Evolutionary conservation across 1,284 basidiomycete genomes (phyloP), one percentile per base, ranked within the genome.

Genomic region (Melampsora americana): DNA sequence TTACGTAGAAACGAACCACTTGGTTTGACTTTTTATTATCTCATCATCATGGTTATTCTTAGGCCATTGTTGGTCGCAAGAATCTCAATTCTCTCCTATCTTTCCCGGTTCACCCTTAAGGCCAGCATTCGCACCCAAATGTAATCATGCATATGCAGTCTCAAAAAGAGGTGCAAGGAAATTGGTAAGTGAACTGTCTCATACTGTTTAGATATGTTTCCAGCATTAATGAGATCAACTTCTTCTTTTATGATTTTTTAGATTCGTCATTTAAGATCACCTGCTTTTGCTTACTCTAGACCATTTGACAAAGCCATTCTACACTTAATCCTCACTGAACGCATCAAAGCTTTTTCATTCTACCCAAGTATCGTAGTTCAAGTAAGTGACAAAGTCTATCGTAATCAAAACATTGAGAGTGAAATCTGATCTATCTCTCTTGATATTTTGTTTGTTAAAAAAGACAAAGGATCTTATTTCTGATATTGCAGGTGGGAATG

Each of bases 161-260:
- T 64, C 61, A n/a, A 64, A 64, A 64, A 64, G 61, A 64, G 61
- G 61, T 18, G 61, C 61, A 20, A 30, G 61, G n/a, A 64, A 64
- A 64, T 18, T 64, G 28, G 61, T 64, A 39, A 3, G 20, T 32
- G 12, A n/a, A 59, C 18, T 12, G 7, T 32, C 4, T 64, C 30
- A 35, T 62, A 16, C 0, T 35, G 5, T 62, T n/a, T 32, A 18
- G n/a, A 6, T 28, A 32, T 20, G 7, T 59, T 26, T 16, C 4
- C 14, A 16, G 61, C 4, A 39, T 39, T 39, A 18, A n/a, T 64
- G 7, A 64, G 6, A 64, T 18, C 61, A 32, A 11, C 20, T 39
- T 39, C 3, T 64, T 23, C 6, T 35, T n/a, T 64, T 32, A 20
- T 64, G 1, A 7, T 23, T 35, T 64, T 6, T 32, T n/a, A 64